Evolutionary conservation across 2,329 filamentous ascomycete genomes (phyloP).

Genomic region (Fusarium tricinctum): DNA sequence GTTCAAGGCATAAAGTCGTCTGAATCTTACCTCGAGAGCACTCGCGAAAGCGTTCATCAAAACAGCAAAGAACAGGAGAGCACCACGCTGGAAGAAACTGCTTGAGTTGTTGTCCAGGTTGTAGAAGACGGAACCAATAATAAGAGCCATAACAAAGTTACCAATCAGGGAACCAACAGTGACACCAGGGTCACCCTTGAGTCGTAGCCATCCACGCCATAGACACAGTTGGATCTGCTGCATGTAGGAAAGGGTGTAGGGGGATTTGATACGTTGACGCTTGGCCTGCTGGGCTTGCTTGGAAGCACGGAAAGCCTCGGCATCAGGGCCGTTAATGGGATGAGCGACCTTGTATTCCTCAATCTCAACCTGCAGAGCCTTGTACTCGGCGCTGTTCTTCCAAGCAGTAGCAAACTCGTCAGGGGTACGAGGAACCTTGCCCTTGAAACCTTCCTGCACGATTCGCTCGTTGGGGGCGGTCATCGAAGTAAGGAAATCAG

Average conservation of each 20-base stretch:
- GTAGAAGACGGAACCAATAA: constrained; percentile 86
- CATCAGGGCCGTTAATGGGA: constrained; percentile 69
- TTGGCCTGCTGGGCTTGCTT: constrained; percentile 69
- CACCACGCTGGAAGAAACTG: constrained; percentile 84
- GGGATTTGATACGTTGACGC: constrained; percentile 75
- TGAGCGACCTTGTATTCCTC: constrained; percentile 68
- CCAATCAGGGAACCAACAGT: constrained; percentile 77
- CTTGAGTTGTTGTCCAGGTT: constrained; percentile 74
- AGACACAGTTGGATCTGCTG: constrained; percentile 86
- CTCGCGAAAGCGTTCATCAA: constrained; percentile 88
- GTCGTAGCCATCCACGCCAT: constrained; percentile 82
- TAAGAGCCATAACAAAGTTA: constrained; percentile 81
- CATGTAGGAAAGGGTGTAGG: constrained; percentile 82
- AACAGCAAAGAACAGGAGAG: constrained; percentile 88
- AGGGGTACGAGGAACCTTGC: constrained; percentile 69
- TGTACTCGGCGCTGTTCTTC: constrained; percentile 68
- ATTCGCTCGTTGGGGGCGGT: constrained; percentile 71
- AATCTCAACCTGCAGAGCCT: constrained; percentile 66
- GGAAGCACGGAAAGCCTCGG: constrained; percentile 68
- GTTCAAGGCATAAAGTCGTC: fast-evolving
- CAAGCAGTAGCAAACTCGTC: constrained; percentile 73
- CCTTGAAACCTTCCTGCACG: constrained; percentile 69
- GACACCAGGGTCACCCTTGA: constrained; percentile 82
- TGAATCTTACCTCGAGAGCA: constrained; percentile 74
- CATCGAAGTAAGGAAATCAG: constrained; percentile 80